phyloP scores from a whole-genome alignment of 23 red algal genomes.

The Gracilariopsis chorda region DNA sequence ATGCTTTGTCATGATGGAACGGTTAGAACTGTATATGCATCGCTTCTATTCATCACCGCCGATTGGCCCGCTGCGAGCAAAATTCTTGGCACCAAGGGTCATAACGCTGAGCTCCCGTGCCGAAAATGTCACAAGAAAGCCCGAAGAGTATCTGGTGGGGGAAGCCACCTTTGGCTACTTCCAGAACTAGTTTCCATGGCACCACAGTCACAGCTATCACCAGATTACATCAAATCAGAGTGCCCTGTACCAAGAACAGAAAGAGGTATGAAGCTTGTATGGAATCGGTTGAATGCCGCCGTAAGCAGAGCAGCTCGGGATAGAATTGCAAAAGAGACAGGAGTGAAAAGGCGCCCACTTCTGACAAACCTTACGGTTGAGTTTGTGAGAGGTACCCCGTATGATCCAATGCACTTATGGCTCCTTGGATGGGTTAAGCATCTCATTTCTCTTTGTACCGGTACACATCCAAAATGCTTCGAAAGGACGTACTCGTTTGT shows the following conservation, averaged over 20 bases:
- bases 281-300: not conserved
- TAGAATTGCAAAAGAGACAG: not conserved
- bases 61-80: conserved; percentile 10
- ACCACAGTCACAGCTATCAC: not conserved
- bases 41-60: not conserved
- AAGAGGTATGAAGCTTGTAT: not conserved
- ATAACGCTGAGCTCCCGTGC: not conserved
- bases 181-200: not conserved
- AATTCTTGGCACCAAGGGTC: not conserved
- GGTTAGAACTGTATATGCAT: not conserved
- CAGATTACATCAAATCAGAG: not conserved
- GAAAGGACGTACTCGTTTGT: not conserved
- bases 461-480: not conserved
- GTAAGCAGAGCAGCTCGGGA: not conserved
- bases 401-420: conserved; percentile 20
- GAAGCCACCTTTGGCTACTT: not conserved
- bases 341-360: not conserved
- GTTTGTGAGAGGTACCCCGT: not conserved
- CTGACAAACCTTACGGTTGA: not conserved
- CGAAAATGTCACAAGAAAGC: not conserved
- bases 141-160: not conserved
- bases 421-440: not conserved
- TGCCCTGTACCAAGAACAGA: not conserved
- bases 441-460: not conserved
- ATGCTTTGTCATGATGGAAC: not conserved